Percentiles rank a stretch among this genome's conserved stretches.
phyloP scores from a whole-genome alignment of 208 protist species.

The Acanthamoeba lenticulata region DNA sequence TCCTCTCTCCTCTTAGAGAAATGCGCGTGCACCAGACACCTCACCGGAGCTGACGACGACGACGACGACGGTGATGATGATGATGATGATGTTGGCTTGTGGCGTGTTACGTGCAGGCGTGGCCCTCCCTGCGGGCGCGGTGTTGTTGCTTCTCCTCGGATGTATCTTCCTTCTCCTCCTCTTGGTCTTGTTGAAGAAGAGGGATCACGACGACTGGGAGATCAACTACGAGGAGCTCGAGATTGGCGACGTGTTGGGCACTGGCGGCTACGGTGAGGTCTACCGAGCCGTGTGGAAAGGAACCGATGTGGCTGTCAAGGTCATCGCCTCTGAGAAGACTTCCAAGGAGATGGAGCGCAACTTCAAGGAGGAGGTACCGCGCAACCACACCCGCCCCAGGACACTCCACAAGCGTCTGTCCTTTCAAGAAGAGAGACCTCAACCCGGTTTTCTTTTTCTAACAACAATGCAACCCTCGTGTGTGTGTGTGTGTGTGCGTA shows the following conservation, averaged over 20 bases:
- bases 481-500: background rate
- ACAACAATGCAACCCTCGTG: background rate
- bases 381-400: too few species aligned
- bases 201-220: background rate
- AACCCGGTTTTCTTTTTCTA: background rate
- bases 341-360: background rate
- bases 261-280: background rate
- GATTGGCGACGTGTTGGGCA: background rate
- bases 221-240: background rate
- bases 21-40: too few species aligned
- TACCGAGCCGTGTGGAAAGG: background rate
- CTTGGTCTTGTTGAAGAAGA: background rate
- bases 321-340: background rate
- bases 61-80: too few species aligned
- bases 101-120: background rate
- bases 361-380: conserved; percentile 56
- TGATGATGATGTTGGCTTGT: too few species aligned
- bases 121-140: background rate
- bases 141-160: background rate
- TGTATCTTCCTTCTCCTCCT: background rate
- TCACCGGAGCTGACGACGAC: too few species aligned
- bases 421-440: too few species aligned
- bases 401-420: too few species aligned
- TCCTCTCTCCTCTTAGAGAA: background rate
- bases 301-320: background rate